Evolutionary conservation across 495 filamentous ascomycete species (phyloP).

Genomic region (Viridothelium virens): DNA sequence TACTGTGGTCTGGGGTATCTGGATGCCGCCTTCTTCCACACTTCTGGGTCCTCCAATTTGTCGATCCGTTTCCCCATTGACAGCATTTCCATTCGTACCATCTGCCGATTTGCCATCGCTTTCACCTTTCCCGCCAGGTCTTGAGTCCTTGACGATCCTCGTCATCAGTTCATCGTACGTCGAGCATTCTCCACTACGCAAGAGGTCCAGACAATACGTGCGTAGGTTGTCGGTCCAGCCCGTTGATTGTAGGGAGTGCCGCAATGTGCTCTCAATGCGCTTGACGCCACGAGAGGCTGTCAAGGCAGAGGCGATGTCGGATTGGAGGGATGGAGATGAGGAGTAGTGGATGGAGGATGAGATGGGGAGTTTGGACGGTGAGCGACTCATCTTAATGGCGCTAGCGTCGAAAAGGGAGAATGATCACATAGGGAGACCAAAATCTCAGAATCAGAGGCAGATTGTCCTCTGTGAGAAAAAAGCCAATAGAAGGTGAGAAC

Average conservation of each 20-base stretch:
- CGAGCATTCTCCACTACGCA: constrained; percentile 31
- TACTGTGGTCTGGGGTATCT: constrained; percentile 25
- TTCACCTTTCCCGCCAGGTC: constrained; percentile 3
- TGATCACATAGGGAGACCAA: background rate
- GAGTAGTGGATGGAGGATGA: constrained; percentile 1
- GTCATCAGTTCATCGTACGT: constrained; percentile 27
- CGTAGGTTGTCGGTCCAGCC: constrained; percentile 29
- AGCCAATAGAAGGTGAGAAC: background rate
- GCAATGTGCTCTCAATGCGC: constrained; percentile 26
- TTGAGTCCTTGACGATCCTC: constrained; percentile 21
- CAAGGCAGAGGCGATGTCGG: background rate
- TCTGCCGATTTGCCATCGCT: constrained; percentile 6
- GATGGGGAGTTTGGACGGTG: background rate
- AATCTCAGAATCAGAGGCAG: too few relatives aligned
- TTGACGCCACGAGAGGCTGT: constrained; percentile 19
- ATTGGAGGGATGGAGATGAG: constrained; percentile 1
- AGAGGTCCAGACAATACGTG: constrained; percentile 24
- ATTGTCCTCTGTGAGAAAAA: background rate
- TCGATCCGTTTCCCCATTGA: constrained; percentile 15
- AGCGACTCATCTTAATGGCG: background rate
- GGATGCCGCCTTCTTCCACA: constrained; percentile 21
- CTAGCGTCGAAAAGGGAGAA: background rate
- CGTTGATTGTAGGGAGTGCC: constrained; percentile 22
- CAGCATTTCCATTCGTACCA: constrained; percentile 13
- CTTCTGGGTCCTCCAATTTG: constrained; percentile 12